phyloP scores from a whole-genome alignment of 768 basidiomycete genomes.

The Leccinellum rugosiceps region DNA sequence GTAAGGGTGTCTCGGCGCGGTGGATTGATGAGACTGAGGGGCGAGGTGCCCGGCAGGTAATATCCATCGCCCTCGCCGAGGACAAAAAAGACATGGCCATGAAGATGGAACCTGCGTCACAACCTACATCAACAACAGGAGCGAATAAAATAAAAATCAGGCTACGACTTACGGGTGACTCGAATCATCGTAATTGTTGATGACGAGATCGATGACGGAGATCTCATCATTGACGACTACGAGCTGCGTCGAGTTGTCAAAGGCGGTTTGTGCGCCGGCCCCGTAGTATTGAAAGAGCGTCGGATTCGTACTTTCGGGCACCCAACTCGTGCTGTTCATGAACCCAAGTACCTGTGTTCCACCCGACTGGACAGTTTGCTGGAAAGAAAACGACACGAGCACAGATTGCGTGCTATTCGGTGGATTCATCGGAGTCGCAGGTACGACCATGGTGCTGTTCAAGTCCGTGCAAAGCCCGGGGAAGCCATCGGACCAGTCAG shows the following conservation, averaged over 20 bases:
- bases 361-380: conserved; percentile 24
- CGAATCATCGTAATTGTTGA: conserved; percentile 26
- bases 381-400: conserved; percentile 22
- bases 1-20: conserved; percentile 42
- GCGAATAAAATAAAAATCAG: neutral
- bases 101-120: conserved; percentile 34
- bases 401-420: conserved; percentile 26
- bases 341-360: conserved; percentile 26
- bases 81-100: conserved; percentile 36
- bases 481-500: conserved; percentile 27
- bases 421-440: conserved; percentile 22
- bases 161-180: conserved; percentile 28
- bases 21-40: conserved; percentile 35
- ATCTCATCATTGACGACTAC: conserved; percentile 27
- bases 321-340: conserved; percentile 29
- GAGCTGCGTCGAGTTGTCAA: conserved; percentile 23
- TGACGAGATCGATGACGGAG: conserved; percentile 23
- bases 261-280: conserved; percentile 23
- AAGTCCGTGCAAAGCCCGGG: conserved; percentile 25
- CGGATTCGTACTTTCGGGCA: conserved; percentile 22
- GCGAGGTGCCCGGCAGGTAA: conserved; percentile 27
- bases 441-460: conserved; percentile 30
- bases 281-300: conserved; percentile 28
- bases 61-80: conserved; percentile 35
- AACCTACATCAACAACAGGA: neutral